These are phyloP conservation scores for Luffa acutangula DNA, from an alignment of 306 rosid genomes.

Conservation along the genomic window DNA sequence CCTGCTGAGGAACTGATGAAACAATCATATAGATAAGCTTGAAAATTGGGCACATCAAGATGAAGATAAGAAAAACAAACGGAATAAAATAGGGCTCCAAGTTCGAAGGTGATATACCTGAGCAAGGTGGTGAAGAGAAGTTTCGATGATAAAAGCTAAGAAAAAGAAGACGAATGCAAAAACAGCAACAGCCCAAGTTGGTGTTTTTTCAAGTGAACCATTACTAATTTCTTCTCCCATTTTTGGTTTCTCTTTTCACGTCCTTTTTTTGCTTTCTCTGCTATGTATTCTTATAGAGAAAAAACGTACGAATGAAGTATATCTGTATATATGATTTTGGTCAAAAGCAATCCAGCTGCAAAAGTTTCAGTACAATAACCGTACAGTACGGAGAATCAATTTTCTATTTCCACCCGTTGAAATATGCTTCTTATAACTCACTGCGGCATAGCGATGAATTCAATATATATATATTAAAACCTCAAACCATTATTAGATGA, in stretches of 20 bases:
- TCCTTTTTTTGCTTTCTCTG: background rate
- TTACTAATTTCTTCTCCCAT: slow-evolving; percentile 15
- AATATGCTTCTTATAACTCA: background rate
- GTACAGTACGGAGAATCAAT: background rate
- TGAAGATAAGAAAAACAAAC: background rate
- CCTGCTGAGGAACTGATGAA: slow-evolving; percentile 26
- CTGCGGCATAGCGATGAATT: background rate
- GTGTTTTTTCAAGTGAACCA: slow-evolving; percentile 41
- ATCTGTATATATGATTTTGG: background rate
- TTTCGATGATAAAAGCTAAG: slow-evolving; percentile 38
- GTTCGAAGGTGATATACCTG: slow-evolving; percentile 15
- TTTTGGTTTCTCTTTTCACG: background rate
- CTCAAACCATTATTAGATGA: background rate
- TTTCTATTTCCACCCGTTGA: background rate
- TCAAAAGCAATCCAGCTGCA: background rate
- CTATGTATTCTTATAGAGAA: slow-evolving; percentile 8
- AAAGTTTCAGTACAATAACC: background rate
- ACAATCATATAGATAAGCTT: too few relatives aligned
- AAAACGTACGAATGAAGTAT: background rate
- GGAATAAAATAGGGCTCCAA: background rate
- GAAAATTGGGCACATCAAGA: background rate
- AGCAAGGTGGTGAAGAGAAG: slow-evolving; percentile 29
- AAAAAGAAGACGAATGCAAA: slow-evolving; percentile 29
- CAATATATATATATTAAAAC: background rate
- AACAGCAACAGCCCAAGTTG: slow-evolving; percentile 58